Evolutionary conservation across 495 filamentous ascomycete species (phyloP), one percentile per base, ranked within the genome.

Genomic region (Penicillium alfredii): DNA sequence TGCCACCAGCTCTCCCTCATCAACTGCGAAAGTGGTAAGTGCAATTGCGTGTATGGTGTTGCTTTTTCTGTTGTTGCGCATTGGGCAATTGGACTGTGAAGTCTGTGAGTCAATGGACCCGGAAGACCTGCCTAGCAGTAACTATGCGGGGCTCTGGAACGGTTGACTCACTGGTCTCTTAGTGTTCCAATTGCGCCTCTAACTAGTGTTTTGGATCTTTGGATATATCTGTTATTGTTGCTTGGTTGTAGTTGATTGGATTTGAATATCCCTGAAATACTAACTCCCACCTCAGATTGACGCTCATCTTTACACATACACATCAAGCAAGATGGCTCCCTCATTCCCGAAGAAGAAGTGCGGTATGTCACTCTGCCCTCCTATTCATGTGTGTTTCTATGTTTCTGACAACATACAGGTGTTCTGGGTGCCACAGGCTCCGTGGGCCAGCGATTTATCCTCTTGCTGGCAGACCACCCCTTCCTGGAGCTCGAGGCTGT

Each of bases 371-470:
- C 32, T 30, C 30, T 33, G 18, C 20, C 26, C 9, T 5, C 8
- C 16, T 20, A 4, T 1, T 29, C 12, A 10, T 10, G 12, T 31
- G 2, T 14, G 10, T 26, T 35, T 10, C 16, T n/a, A 22, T 30
- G 12, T 34, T 14, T 12, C 45, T 58, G 25, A 64, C 45, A n/a
- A 32, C 7, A 7, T 33, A 27, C 39, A 70, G 60, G 63, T 64
- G 57, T 69, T 38, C 53, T 68, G 25, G 64, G 65, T 44, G 66
- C 66, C 43, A 70, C 66, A 13, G 86, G 86, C 44, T 88, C 84
- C 3, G 86, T 90, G 14, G 87, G 86, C 33, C 86, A 90, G 62
- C 76, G 86, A 43, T 92, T 92, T 52, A 87, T 89, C 52, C 73
- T 92, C 1, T 71, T 92, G 15, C 79, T 92, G 40, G 79, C 82